A percentile compares a stretch with the other conserved stretches of the same genome.
These are phyloP conservation scores for Cicer yamashitae DNA, from an alignment of 306 rosid species.

Conservation along the genomic window DNA sequence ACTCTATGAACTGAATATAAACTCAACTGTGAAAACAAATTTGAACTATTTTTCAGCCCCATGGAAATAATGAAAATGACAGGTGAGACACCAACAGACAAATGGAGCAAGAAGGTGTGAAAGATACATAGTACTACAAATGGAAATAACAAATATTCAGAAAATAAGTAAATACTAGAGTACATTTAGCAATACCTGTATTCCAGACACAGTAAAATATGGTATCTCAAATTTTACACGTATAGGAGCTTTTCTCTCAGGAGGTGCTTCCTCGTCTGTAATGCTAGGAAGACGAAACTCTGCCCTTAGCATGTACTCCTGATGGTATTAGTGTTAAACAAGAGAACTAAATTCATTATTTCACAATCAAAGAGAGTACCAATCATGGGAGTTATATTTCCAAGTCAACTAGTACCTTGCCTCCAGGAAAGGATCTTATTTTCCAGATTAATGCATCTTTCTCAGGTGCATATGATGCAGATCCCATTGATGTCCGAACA, in stretches of 20 bases:
- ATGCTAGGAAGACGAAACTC: conserved; percentile 92
- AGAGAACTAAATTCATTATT: conserved; percentile 22
- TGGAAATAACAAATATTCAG: conserved; percentile 7
- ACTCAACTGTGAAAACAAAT: conserved; percentile 29
- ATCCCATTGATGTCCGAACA: conserved; percentile 96
- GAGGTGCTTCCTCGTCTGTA: conserved; percentile 85
- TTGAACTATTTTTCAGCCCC: conserved; percentile 9
- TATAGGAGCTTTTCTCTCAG: conserved; percentile 95
- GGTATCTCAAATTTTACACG: conserved; percentile 98
- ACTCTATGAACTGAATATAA: conserved; percentile 26
- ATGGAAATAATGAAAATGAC: conserved; percentile 34
- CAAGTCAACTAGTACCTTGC: conserved; percentile 74
- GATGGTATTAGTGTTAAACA: conserved; percentile 42
- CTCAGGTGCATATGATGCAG: conserved; percentile 99
- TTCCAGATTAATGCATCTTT: conserved; percentile 93
- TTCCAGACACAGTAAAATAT: conserved; percentile 95
- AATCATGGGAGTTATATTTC: conserved; percentile 32
- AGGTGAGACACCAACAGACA: conserved; percentile 33
- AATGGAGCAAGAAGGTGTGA: not conserved
- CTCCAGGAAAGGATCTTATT: conserved; percentile 97
- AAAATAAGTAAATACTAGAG: not conserved
- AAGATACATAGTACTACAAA: conserved; percentile 33
- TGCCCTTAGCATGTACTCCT: conserved; percentile 98
- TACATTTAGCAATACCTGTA: conserved; percentile 67
- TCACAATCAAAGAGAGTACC: conserved; percentile 16